Percentiles rank a stretch among this genome's conserved stretches.
Conservation (phyloP, 805 yeast species). For the Babjeviella inositovora region DNA sequence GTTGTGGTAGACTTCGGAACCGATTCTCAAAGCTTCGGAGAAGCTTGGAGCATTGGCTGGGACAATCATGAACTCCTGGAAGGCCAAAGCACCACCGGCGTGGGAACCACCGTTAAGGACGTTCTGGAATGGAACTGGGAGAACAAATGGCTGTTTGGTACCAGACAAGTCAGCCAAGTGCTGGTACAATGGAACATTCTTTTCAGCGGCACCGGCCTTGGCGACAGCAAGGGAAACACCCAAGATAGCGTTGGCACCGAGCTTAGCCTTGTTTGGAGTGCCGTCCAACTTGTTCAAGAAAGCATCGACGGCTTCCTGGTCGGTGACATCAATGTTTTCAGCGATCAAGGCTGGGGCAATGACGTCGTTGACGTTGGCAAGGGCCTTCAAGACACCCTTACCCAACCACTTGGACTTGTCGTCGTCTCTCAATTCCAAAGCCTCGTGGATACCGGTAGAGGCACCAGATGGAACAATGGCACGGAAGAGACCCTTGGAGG, state of each 20-base stretch:
- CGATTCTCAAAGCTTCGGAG: constrained; percentile 93
- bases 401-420: constrained; percentile 97
- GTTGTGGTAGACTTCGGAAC: constrained; percentile 96
- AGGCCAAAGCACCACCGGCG: constrained; percentile 98
- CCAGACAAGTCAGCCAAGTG: constrained; percentile 76
- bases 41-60: constrained; percentile 85
- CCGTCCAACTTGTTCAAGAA: constrained; percentile 84
- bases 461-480: constrained; percentile 99
- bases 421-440: constrained; percentile 95
- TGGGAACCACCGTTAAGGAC: constrained; percentile 99
- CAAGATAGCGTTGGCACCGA: constrained; percentile 97
- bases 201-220: constrained; percentile 96
- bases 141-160: constrained; percentile 58
- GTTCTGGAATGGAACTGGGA: constrained; percentile 99
- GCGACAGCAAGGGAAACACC: constrained; percentile 97
- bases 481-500: constrained; percentile 89
- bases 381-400: constrained; percentile 97
- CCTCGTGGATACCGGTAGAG: constrained; percentile 98
- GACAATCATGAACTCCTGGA: constrained; percentile 99
- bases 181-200: constrained; percentile 82
- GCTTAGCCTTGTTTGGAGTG: constrained; percentile 91
- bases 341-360: constrained; percentile 88
- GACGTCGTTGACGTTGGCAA: constrained; percentile 84
- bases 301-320: constrained; percentile 79
- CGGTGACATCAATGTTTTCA: constrained; percentile 68